Evolutionary conservation across 768 basidiomycete genomes (phyloP).

Genomic region (Mycena filopes): DNA sequence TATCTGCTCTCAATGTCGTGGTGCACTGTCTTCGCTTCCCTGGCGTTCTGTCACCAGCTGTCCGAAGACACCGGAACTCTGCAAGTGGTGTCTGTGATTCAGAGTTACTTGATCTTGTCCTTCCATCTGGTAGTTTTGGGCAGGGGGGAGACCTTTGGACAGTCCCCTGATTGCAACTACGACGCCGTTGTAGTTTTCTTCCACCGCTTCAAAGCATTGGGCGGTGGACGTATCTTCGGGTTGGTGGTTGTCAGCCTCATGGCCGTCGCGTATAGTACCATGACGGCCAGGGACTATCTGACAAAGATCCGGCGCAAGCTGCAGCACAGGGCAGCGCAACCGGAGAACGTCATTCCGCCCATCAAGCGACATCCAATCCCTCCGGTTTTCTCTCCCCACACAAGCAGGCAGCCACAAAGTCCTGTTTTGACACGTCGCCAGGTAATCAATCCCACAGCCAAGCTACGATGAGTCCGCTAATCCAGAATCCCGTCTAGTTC

Average conservation of each 20-base stretch:
- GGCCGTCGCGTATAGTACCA: background rate
- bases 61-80: background rate
- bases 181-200: slow-evolving; percentile 16
- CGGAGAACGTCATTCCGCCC: background rate
- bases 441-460: no score
- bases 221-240: slow-evolving; percentile 1
- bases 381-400: no score
- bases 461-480: no score
- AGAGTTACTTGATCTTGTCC: slow-evolving; percentile 11
- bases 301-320: background rate
- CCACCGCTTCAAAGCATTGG: slow-evolving; percentile 6
- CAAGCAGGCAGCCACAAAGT: no score
- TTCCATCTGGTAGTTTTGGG: slow-evolving; percentile 3
- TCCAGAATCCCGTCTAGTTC: background rate
- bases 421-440: no score
- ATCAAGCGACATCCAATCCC: background rate
- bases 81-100: slow-evolving; percentile 12
- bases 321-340: background rate
- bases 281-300: slow-evolving; percentile 18
- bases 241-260: background rate
- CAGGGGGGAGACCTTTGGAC: slow-evolving; percentile 1
- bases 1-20: slow-evolving; percentile 22
- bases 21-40: slow-evolving; percentile 4
- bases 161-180: background rate
- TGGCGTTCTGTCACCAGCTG: slow-evolving; percentile 14